Conservation (phyloP, 2,329 filamentous ascomycete species). For the Esteya vermicola region DNA sequence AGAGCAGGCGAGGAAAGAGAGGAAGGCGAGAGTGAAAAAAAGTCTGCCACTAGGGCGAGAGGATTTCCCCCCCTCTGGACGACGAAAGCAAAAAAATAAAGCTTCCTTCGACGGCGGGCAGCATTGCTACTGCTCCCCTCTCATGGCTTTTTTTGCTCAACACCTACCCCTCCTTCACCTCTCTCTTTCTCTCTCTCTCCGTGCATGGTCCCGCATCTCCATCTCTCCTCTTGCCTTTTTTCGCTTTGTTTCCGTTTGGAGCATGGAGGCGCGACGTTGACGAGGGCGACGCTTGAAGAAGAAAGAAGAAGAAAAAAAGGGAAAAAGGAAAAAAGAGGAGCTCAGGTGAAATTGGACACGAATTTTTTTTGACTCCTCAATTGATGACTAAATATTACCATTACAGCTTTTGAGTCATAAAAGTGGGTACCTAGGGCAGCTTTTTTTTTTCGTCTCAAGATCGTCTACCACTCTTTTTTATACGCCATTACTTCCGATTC, state of each 20-base stretch:
- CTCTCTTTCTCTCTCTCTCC: not conserved
- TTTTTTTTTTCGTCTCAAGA: not conserved
- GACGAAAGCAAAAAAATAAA: no score
- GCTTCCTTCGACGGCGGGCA: no score
- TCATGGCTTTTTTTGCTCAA: no score
- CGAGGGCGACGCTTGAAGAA: constrained; percentile 10
- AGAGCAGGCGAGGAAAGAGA: not conserved
- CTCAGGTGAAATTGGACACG: not conserved
- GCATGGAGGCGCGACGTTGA: constrained; percentile 14
- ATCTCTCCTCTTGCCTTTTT: constrained; percentile 4
- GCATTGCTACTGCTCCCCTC: no score
- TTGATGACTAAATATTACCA: no score
- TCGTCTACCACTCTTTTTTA: not conserved
- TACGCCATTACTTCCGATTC: not conserved
- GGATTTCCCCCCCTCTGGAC: no score
- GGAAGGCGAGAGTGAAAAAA: not conserved
- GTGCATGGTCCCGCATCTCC: no score
- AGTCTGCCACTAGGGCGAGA: no score
- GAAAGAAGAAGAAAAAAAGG: constrained; percentile 1
- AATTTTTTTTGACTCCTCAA: no score
- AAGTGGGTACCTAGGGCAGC: constrained; percentile 1
- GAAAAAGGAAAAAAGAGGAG: not conserved
- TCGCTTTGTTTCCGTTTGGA: constrained; percentile 12
- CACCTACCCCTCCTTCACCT: no score
- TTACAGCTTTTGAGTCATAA: constrained; percentile 4